phyloP scores from a whole-genome alignment of 2,329 filamentous ascomycete species.

The Diaporthe eres region DNA sequence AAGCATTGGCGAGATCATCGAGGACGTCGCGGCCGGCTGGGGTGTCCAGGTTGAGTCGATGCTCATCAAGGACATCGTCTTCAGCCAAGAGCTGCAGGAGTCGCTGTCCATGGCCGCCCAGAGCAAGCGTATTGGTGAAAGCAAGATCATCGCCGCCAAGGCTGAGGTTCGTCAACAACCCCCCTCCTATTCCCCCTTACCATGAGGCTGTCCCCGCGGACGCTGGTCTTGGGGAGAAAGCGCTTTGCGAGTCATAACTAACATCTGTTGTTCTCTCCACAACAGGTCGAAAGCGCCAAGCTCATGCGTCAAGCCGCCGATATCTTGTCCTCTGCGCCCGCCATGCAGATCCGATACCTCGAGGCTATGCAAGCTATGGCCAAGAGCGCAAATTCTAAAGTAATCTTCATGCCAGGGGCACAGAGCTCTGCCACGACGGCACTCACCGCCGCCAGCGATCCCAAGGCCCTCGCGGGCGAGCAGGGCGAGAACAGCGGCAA shows the following conservation, averaged over 20 bases:
- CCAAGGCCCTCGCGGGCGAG: conserved; percentile 50
- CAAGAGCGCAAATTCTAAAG: conserved; percentile 89
- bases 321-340: conserved; percentile 90
- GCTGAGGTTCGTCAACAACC: conserved; percentile 74
- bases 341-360: conserved; percentile 98
- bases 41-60: conserved; percentile 97
- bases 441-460: conserved; percentile 59
- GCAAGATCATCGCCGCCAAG: conserved; percentile 97
- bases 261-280: conserved; percentile 16
- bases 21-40: conserved; percentile 94
- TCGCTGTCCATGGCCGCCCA: conserved; percentile 98
- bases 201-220: too few species aligned
- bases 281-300: conserved; percentile 88
- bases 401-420: conserved; percentile 82
- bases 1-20: conserved; percentile 96
- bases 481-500: conserved; percentile 59
- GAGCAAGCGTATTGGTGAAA: conserved; percentile 97
- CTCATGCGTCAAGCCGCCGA: conserved; percentile 94
- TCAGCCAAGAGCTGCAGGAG: conserved; percentile 95
- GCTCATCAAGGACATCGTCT: conserved; percentile 99
- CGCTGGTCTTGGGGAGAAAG: too few species aligned
- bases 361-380: conserved; percentile 99
- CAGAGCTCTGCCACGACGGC: conserved; percentile 66
- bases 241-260: too few species aligned
- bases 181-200: too few species aligned